Evolutionary conservation across 2,329 filamentous ascomycete genomes (phyloP), one percentile per base, ranked within the genome.

Genomic region (Trichoderma harzianum): DNA sequence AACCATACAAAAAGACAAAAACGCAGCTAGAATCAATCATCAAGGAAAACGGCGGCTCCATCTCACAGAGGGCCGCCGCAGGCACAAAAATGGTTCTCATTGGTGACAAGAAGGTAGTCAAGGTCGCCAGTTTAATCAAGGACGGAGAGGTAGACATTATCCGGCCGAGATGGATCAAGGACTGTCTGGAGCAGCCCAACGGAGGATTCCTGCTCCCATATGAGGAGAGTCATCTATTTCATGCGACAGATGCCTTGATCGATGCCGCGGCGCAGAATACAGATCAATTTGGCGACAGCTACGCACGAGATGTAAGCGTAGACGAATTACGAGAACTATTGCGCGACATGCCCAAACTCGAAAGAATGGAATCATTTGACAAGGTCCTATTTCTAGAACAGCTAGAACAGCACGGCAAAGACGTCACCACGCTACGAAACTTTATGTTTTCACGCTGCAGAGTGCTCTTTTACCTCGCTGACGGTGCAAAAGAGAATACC

Each of bases 241-340:
- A 91, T 76, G 89, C 89, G 0, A 88, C 86, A 0, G 87, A 90
- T 5, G 85, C 84, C 2, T 84, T 90, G 69, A 81, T 83, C 53
- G 83, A 83, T 7, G 83, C 85, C 8, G 88, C 91, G 11, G 84
- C 87, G 47, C 82, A 83, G 3, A 93, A 92, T 74, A 86, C 92
- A 2, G 96, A 99, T 79, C 83, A 86, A 68, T 96, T 89, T 76
- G 92, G 92, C 0, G 96, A 99, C 79, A 95, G 94, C 77, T 98
- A 93, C 80, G 87, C 90, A 0, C 86, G 95, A 5, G 90, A 97
- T 76, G 83, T 92, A 10, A 86, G 84, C 1, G 76, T 87, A 0
- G 86, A 89, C 2, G 92, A 95, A 76, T 85, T 97, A 62, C 84
- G 80, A 51, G 78, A 79, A 3, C 78, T 90, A 0, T 74, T 91